Base-by-base conservation (phyloP, 2,329 filamentous ascomycete species). In the Aspergillus arachidicola region DNA sequence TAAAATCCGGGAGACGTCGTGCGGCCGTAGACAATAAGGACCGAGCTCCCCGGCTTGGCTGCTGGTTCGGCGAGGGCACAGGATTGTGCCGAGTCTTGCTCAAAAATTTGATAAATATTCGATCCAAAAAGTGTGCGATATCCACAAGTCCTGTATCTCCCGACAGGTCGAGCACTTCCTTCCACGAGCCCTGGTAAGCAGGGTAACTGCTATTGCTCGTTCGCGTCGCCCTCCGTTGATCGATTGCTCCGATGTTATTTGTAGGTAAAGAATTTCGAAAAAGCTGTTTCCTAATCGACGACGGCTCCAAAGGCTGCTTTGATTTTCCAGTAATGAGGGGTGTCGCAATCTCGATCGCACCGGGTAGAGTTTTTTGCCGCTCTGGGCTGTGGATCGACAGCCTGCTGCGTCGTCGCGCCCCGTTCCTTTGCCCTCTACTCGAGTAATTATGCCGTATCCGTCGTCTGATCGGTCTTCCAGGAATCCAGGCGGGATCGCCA, bases 311-410 rank as follows among this genome's bases (percentile, higher is more conserved):
- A 4, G 60, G 59, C 53, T 72, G 66, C 61, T 69, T 71, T 59
- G 65, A 53, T 58, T 72, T 78, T 10, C 78, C 78, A 1, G 73
- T 75, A 62, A 81, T 79, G 67, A 80, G 67, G 16, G 78, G 79
- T 30, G 79, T 81, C 34, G 78, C 76, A 48, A 81, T 73, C 53
- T 79, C 75, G 62, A 81, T 78, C 34, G 78, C 77, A 4, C 78
- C 79, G 19, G 78, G 79, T 16, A 79, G 65, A 26, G 72, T 74
- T 58, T 70, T 76, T 46, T 68, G 68, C 11, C 67, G 57, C 60
- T 80, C 77, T 0, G 78, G 78, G 48, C 78, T 80, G 45, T 70
- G 71, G 30, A 78, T 67, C 10, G 74, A 71, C 38, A 78, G 61
- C 57, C 76, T 68, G 26, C 66, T 70, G 46, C 73, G 73, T 54